These are phyloP conservation scores for Quercus wislizeni DNA, from an alignment of 306 rosid species.

Conservation along the genomic window DNA sequence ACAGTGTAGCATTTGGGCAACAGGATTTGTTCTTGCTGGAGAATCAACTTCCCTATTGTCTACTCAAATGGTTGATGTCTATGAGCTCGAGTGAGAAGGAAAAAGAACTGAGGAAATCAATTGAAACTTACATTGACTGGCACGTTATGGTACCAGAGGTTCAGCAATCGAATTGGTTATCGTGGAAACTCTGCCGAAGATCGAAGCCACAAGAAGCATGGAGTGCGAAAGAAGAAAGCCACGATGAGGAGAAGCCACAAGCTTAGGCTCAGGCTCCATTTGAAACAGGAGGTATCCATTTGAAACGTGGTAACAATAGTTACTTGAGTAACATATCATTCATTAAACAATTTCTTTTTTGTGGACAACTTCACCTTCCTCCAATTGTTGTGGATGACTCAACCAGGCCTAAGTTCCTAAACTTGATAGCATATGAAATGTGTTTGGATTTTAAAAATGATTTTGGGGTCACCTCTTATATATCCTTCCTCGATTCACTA, in stretches of 20 bases:
- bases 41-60: constrained; percentile 20
- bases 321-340: constrained; percentile 2
- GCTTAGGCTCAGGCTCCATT: not conserved
- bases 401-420: constrained; percentile 7
- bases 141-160: too few relatives aligned
- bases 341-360: not conserved
- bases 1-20: not conserved
- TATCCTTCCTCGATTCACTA: constrained; percentile 32
- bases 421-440: constrained; percentile 41
- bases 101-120: rapidly evolving
- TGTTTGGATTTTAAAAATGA: constrained; percentile 32
- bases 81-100: rapidly evolving
- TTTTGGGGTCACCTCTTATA: constrained; percentile 25
- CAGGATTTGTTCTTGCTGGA: constrained; percentile 28
- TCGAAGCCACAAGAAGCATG: too few relatives aligned
- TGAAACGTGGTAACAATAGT: not conserved
- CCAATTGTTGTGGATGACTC: not conserved
- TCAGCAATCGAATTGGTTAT: too few relatives aligned
- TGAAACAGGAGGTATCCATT: not conserved
- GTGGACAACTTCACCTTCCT: constrained; percentile 11
- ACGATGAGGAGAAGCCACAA: too few relatives aligned
- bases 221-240: too few relatives aligned
- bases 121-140: not conserved
- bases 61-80: constrained; percentile 2
- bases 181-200: rapidly evolving